Evolutionary conservation across 306 rosid genomes (phyloP).

Genomic region (Herpetospermum pedunculosum): DNA sequence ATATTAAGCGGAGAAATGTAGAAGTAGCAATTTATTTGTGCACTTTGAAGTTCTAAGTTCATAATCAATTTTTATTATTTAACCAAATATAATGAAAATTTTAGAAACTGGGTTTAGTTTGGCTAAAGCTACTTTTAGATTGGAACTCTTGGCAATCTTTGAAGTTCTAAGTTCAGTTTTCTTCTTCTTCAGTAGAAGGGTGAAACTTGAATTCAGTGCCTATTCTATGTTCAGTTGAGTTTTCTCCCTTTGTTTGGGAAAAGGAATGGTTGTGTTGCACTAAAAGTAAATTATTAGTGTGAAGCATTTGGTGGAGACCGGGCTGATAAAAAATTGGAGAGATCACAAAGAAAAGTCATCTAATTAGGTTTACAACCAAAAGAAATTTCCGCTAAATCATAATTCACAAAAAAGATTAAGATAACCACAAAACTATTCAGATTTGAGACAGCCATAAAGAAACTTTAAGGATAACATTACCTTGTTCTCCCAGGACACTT

Average conservation of each 20-base stretch:
- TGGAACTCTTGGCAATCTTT: neutral
- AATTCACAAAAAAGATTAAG: too few relatives aligned
- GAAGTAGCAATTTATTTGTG: too few relatives aligned
- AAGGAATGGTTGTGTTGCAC: neutral
- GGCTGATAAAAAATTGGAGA: neutral
- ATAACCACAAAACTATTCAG: neutral
- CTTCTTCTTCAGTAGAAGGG: neutral
- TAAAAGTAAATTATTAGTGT: neutral
- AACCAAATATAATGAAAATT: neutral
- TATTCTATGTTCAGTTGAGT: neutral
- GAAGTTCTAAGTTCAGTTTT: neutral
- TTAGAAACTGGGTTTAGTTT: neutral
- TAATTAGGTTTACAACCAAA: neutral
- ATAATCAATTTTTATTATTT: neutral
- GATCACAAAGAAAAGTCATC: neutral
- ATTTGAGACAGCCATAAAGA: neutral
- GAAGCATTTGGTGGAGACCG: neutral
- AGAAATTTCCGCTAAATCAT: too few relatives aligned
- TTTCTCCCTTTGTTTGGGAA: neutral
- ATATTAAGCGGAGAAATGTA: too few relatives aligned
- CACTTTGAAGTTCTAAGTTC: too few relatives aligned
- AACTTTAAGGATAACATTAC: neutral
- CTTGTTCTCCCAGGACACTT: too few relatives aligned
- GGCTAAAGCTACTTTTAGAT: neutral
- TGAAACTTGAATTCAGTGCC: neutral